phyloP scores from a whole-genome alignment of 164 flowering plant genomes.

The Vitis cinerea region DNA sequence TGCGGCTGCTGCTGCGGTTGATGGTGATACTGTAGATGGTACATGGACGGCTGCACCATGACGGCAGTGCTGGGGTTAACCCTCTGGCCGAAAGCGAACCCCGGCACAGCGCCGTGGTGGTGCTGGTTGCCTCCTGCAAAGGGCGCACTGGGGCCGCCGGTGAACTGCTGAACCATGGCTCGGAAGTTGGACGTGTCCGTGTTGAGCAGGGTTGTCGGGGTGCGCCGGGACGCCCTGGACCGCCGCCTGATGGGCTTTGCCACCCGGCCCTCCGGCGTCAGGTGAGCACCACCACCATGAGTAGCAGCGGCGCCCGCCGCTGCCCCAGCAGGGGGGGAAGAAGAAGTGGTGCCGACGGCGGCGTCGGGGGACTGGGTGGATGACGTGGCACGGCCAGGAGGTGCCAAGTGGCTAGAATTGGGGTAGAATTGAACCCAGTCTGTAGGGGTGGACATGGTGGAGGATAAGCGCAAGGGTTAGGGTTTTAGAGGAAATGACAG shows the following conservation, averaged over 20 bases:
- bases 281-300: neutral
- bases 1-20: conserved; percentile 8
- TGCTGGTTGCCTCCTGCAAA: conserved; percentile 9
- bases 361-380: conserved; percentile 20
- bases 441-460: conserved; percentile 31
- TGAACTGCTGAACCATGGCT: conserved; percentile 93
- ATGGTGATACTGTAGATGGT: conserved; percentile 2
- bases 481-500: neutral
- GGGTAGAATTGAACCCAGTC: conserved; percentile 45
- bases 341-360: conserved; percentile 24
- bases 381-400: neutral
- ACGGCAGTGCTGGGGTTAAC: neutral
- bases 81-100: conserved; percentile 19
- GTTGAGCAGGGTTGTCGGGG: conserved; percentile 73
- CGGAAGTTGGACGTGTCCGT: conserved; percentile 76
- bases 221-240: conserved; percentile 62
- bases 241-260: conserved; percentile 51
- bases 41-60: conserved; percentile 5
- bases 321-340: neutral
- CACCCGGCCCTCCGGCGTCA: conserved; percentile 51
- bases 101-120: neutral
- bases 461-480: conserved; percentile 16
- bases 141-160: conserved; percentile 56
- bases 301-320: conserved; percentile 8
- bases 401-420: neutral